Base-by-base conservation (phyloP, 2,329 filamentous ascomycete species). In the Neonectria hederae region DNA sequence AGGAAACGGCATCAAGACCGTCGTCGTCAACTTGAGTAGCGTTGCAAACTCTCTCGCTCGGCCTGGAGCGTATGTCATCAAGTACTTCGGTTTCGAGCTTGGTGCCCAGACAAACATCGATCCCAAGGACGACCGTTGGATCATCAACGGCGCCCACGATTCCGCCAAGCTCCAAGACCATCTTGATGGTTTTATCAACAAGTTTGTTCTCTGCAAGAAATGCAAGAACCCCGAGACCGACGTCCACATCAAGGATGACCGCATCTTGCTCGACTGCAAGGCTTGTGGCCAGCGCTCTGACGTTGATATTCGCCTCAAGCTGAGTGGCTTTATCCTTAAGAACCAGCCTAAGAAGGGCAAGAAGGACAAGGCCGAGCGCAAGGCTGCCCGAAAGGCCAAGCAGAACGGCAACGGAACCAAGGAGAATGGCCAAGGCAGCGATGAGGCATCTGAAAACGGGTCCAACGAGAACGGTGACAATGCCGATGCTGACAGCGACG, bases 211-310 rank as follows among this genome's bases (percentile, higher is more conserved):
- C 69, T 99, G 96, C 92, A 97, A 97, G 86, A 95, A 97, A 81
- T 99, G 96, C 91, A 97, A 97, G 89, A 99, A 99, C 81, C 96
- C 96, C 38, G 96, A 99, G 86, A 99, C 96, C 71, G 94, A 97
- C 71, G 91, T 98, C 77, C 89, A 92, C 77, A 93, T 98, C 86
- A 97, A 97, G 83, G 94, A 97, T 75, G 93, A 92, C 59, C 89
- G 87, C 78, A 98, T 99, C 80, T 82, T 93, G 68, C 90, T 98
- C 72, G 96, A 99, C 83, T 99, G 96, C 91, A 99, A 99, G 85
- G 96, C 96, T 68, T 99, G 96, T 78, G 96, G 96, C 78, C 92
- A 97, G 82, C 94, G 93, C 76, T 92, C 92, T 71, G 91, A 96
- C 68, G 95, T 97, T 60, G 95, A 98, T 76, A 86, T 94, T 71